Percentiles rank a stretch among this genome's conserved stretches.
phyloP scores from a whole-genome alignment of 768 basidiomycete species.

The Phlegmacium glaucopus region DNA sequence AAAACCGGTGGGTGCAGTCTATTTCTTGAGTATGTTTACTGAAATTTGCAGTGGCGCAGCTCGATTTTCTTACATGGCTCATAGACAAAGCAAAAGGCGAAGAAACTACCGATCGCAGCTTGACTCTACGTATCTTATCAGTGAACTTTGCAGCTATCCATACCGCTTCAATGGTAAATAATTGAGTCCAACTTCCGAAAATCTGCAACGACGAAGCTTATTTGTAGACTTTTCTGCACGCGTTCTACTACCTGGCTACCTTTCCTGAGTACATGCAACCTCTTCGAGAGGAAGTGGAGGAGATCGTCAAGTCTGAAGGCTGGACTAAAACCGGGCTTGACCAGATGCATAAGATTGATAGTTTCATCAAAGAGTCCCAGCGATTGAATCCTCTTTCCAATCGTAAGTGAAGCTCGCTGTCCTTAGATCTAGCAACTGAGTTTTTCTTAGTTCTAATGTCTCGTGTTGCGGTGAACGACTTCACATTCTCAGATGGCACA shows the following conservation, averaged over 20 bases:
- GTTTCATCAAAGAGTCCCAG: slow-evolving; percentile 39
- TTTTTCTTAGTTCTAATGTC: slow-evolving; percentile 17
- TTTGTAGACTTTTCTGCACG: slow-evolving; percentile 32
- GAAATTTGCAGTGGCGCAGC: slow-evolving; percentile 9
- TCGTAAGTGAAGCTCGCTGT: neutral
- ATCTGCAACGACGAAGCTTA: neutral
- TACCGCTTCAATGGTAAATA: slow-evolving; percentile 21
- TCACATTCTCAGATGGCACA: slow-evolving; percentile 42
- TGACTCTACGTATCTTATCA: slow-evolving; percentile 19
- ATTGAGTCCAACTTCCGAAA: neutral
- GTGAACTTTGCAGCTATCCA: slow-evolving; percentile 31
- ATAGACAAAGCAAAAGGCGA: slow-evolving; percentile 22
- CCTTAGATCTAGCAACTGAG: neutral
- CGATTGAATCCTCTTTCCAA: slow-evolving; percentile 10
- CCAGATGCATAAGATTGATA: slow-evolving; percentile 42
- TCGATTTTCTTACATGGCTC: slow-evolving; percentile 27
- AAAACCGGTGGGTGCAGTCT: slow-evolving; percentile 4
- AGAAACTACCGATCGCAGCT: slow-evolving; percentile 12
- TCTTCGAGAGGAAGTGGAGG: slow-evolving; percentile 42
- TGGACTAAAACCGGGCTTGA: slow-evolving; percentile 34
- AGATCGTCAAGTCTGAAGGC: slow-evolving; percentile 31
- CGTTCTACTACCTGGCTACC: slow-evolving; percentile 34
- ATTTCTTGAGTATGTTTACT: neutral
- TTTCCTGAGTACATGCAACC: slow-evolving; percentile 28
- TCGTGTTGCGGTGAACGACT: slow-evolving; percentile 34